These are phyloP conservation scores for Diaporthe sp. DNA, from an alignment of 2,329 filamentous ascomycete genomes.

Conservation along the genomic window DNA sequence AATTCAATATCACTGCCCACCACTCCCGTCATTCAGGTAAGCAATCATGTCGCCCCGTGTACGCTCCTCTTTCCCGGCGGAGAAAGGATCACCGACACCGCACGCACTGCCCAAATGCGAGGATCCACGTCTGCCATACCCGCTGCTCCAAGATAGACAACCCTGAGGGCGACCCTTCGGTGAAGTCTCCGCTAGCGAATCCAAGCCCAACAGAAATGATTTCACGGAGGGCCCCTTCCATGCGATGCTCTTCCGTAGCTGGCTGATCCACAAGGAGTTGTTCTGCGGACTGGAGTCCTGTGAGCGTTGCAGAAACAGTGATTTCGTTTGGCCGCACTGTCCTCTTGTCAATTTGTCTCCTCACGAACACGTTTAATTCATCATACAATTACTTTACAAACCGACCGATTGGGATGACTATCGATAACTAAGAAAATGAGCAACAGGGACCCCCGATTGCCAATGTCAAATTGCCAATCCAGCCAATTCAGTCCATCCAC, in stretches of 20 bases:
- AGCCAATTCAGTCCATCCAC: slow-evolving; percentile 22
- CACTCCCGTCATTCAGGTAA: slow-evolving; percentile 41
- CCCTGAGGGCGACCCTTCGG: not conserved
- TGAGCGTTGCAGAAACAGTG: not conserved
- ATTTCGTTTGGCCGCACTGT: not conserved
- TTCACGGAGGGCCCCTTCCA: not conserved
- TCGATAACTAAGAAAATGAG: slow-evolving; percentile 1
- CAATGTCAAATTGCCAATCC: slow-evolving; percentile 17
- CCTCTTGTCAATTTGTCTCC: not conserved
- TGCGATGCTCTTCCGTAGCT: not conserved
- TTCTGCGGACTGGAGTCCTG: not conserved
- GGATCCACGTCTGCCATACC: not conserved
- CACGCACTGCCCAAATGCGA: not conserved
- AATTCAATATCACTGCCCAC: slow-evolving; percentile 43
- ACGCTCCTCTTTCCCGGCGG: not conserved
- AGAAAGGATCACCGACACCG: not conserved
- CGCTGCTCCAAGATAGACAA: not conserved
- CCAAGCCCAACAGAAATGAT: not conserved
- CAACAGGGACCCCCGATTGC: slow-evolving; percentile 17
- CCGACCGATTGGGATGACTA: not conserved
- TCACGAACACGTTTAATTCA: not conserved
- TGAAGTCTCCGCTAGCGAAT: not conserved
- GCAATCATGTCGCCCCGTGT: slow-evolving; percentile 3
- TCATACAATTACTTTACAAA: not conserved
- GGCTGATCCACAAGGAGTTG: not conserved